Evolutionary conservation across 208 protist species (phyloP), one percentile per base, ranked within the genome.

Genomic region (Wallacemonas sp.): DNA sequence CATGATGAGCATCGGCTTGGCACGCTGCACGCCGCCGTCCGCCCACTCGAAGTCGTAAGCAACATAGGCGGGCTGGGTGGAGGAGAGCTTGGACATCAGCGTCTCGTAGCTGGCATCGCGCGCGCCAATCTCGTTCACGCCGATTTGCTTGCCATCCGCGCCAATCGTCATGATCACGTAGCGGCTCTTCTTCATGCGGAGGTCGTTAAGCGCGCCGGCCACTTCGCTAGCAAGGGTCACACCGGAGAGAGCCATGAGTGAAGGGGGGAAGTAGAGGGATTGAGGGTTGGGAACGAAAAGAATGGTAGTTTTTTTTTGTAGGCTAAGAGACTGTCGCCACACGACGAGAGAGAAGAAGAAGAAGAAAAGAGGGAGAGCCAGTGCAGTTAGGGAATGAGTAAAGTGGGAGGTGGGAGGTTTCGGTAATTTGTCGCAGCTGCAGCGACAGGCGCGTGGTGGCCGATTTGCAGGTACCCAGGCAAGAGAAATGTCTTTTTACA

Each of bases 41-140:
- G 76, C 58, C 70, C 87, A 97, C 71, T 94, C 87, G 49, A 94
- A 94, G 78, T 98, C 96, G 65, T 85, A 96, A 41, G 94, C 83
- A 65, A 78, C 90, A 76, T 98, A 98, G 63, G 87, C 87, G 41
- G 94, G 94, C 61, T 90, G 71, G 29, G 76, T 68, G 9, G 74
- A 30, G 63, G 83, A 70, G 24, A 98, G 71, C 54, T 85, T 76
- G 0, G 17, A 52, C 17, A 82, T 41, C 70, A 98, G 96, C 11
- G 92, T 74, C 17, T 83, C 76, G 70, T 89, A 98, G 36, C 74
- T 87, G 2, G 80, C 68, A 23, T 34, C 29, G 19, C 82, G 48
- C 16, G 38, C 57, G 33, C 84, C 90, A 0, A 80, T 76, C 49
- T 88, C 69, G 11, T 81, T 77, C 23, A 97, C 78, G 38, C 83